Conservation (phyloP, 2,329 filamentous ascomycete genomes). For the Coniochaeta sp. region DNA sequence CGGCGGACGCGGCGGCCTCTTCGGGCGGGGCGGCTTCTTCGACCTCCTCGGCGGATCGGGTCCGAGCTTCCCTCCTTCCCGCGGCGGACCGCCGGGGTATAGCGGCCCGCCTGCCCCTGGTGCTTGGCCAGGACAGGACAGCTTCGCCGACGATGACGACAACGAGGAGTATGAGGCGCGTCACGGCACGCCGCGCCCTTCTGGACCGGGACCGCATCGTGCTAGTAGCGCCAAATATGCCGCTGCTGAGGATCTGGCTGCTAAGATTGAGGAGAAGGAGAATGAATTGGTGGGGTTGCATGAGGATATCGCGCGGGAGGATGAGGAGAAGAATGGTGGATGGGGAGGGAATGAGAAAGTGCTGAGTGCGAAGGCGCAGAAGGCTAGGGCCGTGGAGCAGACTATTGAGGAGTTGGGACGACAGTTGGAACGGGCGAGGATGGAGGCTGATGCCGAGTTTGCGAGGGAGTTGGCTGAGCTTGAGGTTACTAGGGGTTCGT, state of each 20-base stretch:
- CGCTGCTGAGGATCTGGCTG: constrained; percentile 25
- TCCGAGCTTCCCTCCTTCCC: no score
- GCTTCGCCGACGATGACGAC: no score
- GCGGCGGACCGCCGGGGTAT: neutral
- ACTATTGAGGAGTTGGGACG: constrained; percentile 31
- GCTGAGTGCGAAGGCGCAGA: constrained; percentile 12
- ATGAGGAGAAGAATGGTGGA: constrained; percentile 6
- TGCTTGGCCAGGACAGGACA: constrained; percentile 29
- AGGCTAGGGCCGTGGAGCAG: constrained; percentile 20
- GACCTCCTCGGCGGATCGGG: constrained; percentile 5
- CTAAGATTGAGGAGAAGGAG: constrained; percentile 23
- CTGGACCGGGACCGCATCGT: constrained; percentile 13
- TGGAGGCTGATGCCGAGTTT: constrained; percentile 41
- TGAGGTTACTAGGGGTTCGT: constrained; percentile 11
- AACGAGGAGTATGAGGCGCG: no score
- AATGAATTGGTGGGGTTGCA: constrained; percentile 16
- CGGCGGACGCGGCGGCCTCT: constrained; percentile 1
- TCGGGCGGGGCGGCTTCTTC: constrained; percentile 6
- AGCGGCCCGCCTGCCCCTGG: constrained; percentile 20
- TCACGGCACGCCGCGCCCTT: no score
- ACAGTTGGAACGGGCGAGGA: constrained; percentile 28
- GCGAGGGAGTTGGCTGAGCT: constrained; percentile 32
- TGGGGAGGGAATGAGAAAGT: constrained; percentile 9
- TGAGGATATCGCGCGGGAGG: constrained; percentile 15
- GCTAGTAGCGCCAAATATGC: constrained; percentile 26